A percentile compares a stretch with the other conserved stretches of the same genome.
Evolutionary conservation across 148 eudicot species (phyloP).

Genomic region (Rhododendron simsii): DNA sequence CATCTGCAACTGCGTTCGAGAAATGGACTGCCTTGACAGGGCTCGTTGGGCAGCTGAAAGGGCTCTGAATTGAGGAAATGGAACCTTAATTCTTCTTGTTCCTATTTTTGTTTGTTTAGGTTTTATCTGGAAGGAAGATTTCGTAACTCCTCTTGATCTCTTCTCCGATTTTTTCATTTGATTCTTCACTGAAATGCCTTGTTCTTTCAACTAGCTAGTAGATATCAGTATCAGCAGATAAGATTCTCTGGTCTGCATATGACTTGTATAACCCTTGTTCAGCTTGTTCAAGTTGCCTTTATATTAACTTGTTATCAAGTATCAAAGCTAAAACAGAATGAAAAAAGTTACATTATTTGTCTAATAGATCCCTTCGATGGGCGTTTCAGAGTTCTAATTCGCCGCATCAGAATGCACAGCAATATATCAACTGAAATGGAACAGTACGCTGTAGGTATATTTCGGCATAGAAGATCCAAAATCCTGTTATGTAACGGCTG

Average conservation of each 20-base stretch:
- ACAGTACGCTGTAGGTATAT: no score
- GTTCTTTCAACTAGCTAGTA: neutral
- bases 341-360: neutral
- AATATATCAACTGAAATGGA: no score
- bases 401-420: neutral
- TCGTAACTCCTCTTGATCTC: neutral
- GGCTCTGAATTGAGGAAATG: conserved; percentile 45
- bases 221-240: neutral
- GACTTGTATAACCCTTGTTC: neutral
- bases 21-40: conserved; percentile 85
- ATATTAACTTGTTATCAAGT: neutral
- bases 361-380: neutral
- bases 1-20: conserved; percentile 88
- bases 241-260: neutral
- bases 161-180: neutral
- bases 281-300: neutral
- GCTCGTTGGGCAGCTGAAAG: conserved; percentile 66
- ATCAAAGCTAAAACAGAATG: neutral
- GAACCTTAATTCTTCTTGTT: neutral
- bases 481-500: no score
- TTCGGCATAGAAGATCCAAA: no score
- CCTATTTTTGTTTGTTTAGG: neutral
- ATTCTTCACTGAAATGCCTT: neutral
- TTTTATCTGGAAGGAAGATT: conserved; percentile 2
- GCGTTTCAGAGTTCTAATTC: neutral